These are phyloP conservation scores for Trebouxia gelatinosa DNA, from an alignment of 163 green algal genomes.

Conservation along the genomic window DNA sequence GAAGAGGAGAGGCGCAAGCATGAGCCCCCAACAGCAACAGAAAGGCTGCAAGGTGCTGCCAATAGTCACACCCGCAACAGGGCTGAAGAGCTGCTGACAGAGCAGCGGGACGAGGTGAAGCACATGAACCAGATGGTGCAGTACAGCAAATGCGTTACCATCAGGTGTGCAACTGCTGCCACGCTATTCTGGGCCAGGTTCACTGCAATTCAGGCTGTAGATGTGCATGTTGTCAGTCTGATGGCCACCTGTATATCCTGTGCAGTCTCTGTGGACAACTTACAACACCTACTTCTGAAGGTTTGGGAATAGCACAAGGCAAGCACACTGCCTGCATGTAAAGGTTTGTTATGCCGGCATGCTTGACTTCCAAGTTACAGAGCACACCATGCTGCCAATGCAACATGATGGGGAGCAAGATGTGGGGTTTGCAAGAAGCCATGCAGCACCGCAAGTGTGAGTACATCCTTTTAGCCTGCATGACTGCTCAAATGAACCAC, in stretches of 20 bases:
- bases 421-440: too few relatives aligned
- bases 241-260: not conserved
- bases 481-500: too few relatives aligned
- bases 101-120: constrained; percentile 76
- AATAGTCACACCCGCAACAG: constrained; percentile 37
- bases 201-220: not conserved
- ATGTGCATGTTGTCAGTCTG: not conserved
- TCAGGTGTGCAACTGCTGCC: constrained; percentile 55
- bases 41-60: constrained; percentile 48
- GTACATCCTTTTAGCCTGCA: too few relatives aligned
- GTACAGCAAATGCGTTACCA: constrained; percentile 84
- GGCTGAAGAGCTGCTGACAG: constrained; percentile 52
- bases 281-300: too few relatives aligned
- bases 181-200: not conserved
- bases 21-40: constrained; percentile 61
- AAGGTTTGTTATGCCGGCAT: too few relatives aligned
- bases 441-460: too few relatives aligned
- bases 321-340: too few relatives aligned
- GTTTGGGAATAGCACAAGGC: too few relatives aligned
- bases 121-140: constrained; percentile 89
- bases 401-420: too few relatives aligned
- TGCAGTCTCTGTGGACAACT: too few relatives aligned
- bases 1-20: constrained; percentile 68
- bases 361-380: too few relatives aligned
- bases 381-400: too few relatives aligned